Conservation (phyloP, 2,329 filamentous ascomycete species). For the Bipolaris cookei region DNA sequence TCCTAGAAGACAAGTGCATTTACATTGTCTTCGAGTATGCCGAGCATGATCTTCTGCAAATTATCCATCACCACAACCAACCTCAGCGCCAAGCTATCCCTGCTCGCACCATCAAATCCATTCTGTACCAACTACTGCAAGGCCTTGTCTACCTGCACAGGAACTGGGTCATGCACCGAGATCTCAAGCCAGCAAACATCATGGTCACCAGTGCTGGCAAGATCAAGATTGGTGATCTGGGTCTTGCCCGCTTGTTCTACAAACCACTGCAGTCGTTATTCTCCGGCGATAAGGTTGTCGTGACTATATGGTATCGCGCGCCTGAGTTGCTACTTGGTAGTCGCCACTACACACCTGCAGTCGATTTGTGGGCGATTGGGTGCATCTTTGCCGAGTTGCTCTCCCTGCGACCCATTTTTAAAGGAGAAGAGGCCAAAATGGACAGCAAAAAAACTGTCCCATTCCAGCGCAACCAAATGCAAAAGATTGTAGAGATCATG, state of each 20-base stretch:
- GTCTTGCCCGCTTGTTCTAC: slow-evolving; percentile 88
- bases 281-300: slow-evolving; percentile 94
- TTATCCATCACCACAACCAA: slow-evolving; percentile 96
- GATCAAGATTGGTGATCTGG: slow-evolving; percentile 94
- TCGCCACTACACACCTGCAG: slow-evolving; percentile 94
- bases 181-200: slow-evolving; percentile 97
- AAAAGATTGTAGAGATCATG: slow-evolving; percentile 97
- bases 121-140: slow-evolving; percentile 94
- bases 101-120: slow-evolving; percentile 85
- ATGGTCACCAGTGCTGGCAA: slow-evolving; percentile 92
- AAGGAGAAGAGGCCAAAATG: slow-evolving; percentile 98
- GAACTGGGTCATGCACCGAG: slow-evolving; percentile 96
- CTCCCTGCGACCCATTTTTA: slow-evolving; percentile 91
- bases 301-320: slow-evolving; percentile 98
- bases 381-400: slow-evolving; percentile 97
- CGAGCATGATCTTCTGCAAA: slow-evolving; percentile 95
- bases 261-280: slow-evolving; percentile 93
- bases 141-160: slow-evolving; percentile 93
- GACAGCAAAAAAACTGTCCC: slow-evolving; percentile 97
- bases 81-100: slow-evolving; percentile 87
- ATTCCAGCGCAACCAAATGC: slow-evolving; percentile 98
- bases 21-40: slow-evolving; percentile 99
- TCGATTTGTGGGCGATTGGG: slow-evolving; percentile 96
- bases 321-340: slow-evolving; percentile 91
- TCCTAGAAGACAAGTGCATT: slow-evolving; percentile 97